Evolutionary conservation across 2,329 filamentous ascomycete genomes (phyloP).

Genomic region (Xylariaceae sp.): DNA sequence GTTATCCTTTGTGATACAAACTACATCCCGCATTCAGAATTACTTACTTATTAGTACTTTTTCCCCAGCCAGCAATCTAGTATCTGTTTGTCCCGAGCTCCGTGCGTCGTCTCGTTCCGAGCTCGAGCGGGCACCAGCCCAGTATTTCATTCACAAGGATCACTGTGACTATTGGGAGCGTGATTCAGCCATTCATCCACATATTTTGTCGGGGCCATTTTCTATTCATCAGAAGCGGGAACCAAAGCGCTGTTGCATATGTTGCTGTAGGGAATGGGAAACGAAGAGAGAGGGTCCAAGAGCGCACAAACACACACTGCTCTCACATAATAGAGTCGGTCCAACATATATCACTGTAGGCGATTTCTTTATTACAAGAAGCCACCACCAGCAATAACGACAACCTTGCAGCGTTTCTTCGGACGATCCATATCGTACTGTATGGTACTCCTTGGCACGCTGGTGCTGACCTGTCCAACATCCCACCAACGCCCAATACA

Average conservation of each 20-base stretch:
- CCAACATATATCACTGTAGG: too few relatives aligned
- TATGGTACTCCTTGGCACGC: conserved; percentile 1
- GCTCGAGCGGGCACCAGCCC: conserved; percentile 11
- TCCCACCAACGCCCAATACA: conserved; percentile 20
- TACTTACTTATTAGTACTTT: conserved; percentile 15
- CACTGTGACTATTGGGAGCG: conserved; percentile 29
- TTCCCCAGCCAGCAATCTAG: conserved; percentile 11
- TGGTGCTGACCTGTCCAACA: conserved; percentile 16
- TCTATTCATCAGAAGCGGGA: conserved; percentile 17
- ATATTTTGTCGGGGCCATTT: conserved; percentile 1
- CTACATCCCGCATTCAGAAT: conserved; percentile 20
- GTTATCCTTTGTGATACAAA: conserved; percentile 25
- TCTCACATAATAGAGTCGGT: too few relatives aligned
- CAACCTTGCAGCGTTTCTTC: background rate
- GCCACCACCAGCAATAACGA: background rate
- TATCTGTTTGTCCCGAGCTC: conserved; percentile 24
- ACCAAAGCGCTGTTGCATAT: conserved; percentile 3
- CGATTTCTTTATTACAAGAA: too few relatives aligned
- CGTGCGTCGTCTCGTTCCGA: conserved; percentile 24
- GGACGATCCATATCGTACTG: background rate
- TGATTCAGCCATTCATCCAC: conserved; percentile 31
- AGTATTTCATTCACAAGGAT: conserved; percentile 22
- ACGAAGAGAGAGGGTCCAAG: background rate
- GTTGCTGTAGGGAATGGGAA: background rate
- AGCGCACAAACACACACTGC: too few relatives aligned